A percentile compares a stretch with the other conserved stretches of the same genome.
Conservation (phyloP, 176 grass and related monocot species). For the Juncus inflexus region DNA sequence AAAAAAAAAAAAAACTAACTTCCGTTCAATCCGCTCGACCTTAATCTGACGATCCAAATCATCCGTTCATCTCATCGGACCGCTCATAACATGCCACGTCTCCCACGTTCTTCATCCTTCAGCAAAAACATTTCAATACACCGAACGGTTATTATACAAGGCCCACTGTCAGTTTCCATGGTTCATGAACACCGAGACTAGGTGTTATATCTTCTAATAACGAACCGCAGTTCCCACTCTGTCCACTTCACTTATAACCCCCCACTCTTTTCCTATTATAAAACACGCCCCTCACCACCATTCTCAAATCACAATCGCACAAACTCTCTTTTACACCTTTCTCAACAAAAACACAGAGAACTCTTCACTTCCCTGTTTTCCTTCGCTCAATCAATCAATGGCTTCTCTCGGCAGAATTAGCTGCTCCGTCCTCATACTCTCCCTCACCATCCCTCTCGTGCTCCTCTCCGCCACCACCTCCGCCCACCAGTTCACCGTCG, state of each 20-base stretch:
- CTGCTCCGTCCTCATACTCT: background rate
- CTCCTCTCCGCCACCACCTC: constrained; percentile 21
- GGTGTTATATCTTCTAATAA: too few species aligned
- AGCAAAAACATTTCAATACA: too few species aligned
- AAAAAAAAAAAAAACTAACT: too few species aligned
- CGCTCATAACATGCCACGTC: too few species aligned
- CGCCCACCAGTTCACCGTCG: constrained; percentile 43
- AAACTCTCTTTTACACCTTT: background rate
- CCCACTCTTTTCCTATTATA: background rate
- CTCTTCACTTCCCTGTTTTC: background rate
- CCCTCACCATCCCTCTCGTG: constrained; percentile 3
- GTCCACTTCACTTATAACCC: background rate
- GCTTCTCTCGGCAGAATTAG: background rate
- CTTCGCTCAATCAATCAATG: background rate
- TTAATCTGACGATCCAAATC: too few species aligned
- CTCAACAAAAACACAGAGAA: background rate
- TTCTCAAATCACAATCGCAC: background rate
- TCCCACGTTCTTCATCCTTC: too few species aligned
- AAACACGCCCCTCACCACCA: background rate
- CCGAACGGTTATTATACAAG: too few species aligned
- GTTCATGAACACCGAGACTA: too few species aligned
- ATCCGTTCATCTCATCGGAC: too few species aligned
- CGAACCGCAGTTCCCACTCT: too few species aligned
- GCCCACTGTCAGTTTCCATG: too few species aligned
- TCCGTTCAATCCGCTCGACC: too few species aligned